Evolutionary conservation across 345 rosid genomes (phyloP), one percentile per base, ranked within the genome.

Genomic region (Litchi chinensis): DNA sequence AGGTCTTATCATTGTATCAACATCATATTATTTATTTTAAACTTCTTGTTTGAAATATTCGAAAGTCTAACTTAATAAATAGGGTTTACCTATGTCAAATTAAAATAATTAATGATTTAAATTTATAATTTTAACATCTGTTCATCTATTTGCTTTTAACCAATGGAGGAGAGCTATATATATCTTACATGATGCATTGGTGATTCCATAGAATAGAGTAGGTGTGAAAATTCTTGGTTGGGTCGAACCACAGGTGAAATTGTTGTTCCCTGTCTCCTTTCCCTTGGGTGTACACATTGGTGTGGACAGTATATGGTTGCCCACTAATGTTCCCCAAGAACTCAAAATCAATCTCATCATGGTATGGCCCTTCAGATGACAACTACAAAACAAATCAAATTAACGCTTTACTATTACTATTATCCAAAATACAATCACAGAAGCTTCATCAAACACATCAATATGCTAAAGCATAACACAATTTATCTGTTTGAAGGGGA

Each of bases 331-430:
- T 92, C 11, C 93, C 95, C 68, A 90, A 66, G 84, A 92, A 92
- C 65, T 92, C 96, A 64, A 92, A 90, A 71, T 90, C 96, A 65
- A 92, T 92, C 82, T 90, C 96, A 63, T 92, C 91, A 65, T 86
- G 86, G n/a, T 79, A 69, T 70, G 76, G 46, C 40, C 89, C 87
- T 80, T 76, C 75, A 0, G 95, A 88, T 3, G 88, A 89, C 56
- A 90, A 77, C 93, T 89, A 84, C 73, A 65, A 76, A n/a, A 72
- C 3, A 13, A 70, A 67, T 52, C 41, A 57, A 63, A 44, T 26
- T 26, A 21, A 44, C 2, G 37, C n/a, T 26, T 72, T 16, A 79
- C 19, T 37, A 9, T 8, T n/a, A 18, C 41, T 41, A 41, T 41
- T 6, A 41, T 41, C 44, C 15, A 52, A 2, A 52, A 10, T 52